phyloP scores from a whole-genome alignment of 2,329 filamentous ascomycete species.

The Monosporascus sp. region DNA sequence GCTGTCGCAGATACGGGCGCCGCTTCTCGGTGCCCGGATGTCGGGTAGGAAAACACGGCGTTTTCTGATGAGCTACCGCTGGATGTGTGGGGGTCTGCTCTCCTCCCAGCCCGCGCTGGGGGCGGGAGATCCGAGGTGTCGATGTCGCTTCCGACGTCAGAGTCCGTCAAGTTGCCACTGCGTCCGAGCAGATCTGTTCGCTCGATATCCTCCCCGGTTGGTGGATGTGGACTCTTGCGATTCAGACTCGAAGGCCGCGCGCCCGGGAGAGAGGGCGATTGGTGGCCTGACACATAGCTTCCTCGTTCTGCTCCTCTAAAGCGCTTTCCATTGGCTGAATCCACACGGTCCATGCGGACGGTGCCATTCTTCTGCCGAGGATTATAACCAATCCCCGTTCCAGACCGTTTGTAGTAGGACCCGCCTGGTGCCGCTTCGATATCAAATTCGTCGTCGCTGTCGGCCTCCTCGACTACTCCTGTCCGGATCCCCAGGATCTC shows the following conservation, averaged over 20 bases:
- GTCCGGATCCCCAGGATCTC: constrained; percentile 96
- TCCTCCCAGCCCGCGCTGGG: constrained; percentile 37
- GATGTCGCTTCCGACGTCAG: constrained; percentile 59
- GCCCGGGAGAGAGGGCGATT: constrained; percentile 40
- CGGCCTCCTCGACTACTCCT: constrained; percentile 92
- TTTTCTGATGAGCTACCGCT: constrained; percentile 22
- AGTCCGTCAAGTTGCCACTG: constrained; percentile 44
- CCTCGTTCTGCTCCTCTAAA: constrained; percentile 28
- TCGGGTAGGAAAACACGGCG: constrained; percentile 30
- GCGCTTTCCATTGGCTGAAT: constrained; percentile 21
- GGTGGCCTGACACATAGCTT: constrained; percentile 50
- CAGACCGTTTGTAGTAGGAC: constrained; percentile 76
- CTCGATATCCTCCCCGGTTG: constrained; percentile 43
- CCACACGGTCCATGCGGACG: constrained; percentile 52
- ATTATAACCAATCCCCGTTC: constrained; percentile 70
- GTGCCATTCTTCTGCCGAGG: constrained; percentile 60
- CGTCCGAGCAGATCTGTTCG: constrained; percentile 51
- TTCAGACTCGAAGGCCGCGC: constrained; percentile 43
- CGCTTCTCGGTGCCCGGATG: constrained; percentile 26
- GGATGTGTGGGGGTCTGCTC: constrained; percentile 31
- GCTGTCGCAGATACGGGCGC: constrained; percentile 64
- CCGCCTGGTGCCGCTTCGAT: constrained; percentile 73
- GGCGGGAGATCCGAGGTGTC: constrained; percentile 64
- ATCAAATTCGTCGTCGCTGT: constrained; percentile 97
- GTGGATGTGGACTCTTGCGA: constrained; percentile 44